phyloP scores from a whole-genome alignment of 352 stramenopile species.

The Sclerospora graminicola region DNA sequence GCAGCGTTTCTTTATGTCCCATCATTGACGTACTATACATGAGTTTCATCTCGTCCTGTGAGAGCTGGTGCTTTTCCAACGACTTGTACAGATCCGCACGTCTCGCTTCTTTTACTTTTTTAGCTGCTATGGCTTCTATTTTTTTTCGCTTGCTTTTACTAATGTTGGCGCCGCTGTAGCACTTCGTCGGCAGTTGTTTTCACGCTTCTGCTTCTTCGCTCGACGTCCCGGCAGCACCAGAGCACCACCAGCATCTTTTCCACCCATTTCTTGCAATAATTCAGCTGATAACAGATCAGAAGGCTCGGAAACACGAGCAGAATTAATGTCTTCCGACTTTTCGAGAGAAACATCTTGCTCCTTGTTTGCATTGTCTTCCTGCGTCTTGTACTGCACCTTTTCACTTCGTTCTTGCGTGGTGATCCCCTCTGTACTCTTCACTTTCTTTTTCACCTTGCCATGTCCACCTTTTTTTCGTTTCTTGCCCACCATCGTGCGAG shows the following conservation, averaged over 20 bases:
- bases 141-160: slow-evolving; percentile 82
- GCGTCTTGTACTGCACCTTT: slow-evolving; percentile 4
- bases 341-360: background rate
- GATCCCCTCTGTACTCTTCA: slow-evolving; percentile 9
- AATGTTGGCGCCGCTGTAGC: slow-evolving; percentile 51
- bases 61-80: slow-evolving; percentile 45
- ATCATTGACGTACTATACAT: slow-evolving; percentile 70
- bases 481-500: slow-evolving; percentile 32
- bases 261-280: slow-evolving; percentile 51
- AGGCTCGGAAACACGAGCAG: slow-evolving; percentile 1
- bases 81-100: slow-evolving; percentile 76
- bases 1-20: slow-evolving; percentile 75
- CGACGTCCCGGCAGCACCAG: slow-evolving; percentile 49
- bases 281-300: slow-evolving; percentile 50
- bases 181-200: slow-evolving; percentile 46
- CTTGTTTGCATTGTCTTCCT: slow-evolving; percentile 12
- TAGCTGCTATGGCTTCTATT: slow-evolving; percentile 54
- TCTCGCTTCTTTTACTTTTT: slow-evolving; percentile 69
- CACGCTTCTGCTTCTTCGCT: slow-evolving; percentile 37
- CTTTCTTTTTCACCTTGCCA: slow-evolving; percentile 37
- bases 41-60: slow-evolving; percentile 52
- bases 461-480: slow-evolving; percentile 45
- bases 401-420: slow-evolving; percentile 4
- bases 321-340: slow-evolving; percentile 1
- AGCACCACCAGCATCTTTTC: slow-evolving; percentile 35